phyloP scores from a whole-genome alignment of 2,329 filamentous ascomycete genomes.

The Trichoderma endophyticum region DNA sequence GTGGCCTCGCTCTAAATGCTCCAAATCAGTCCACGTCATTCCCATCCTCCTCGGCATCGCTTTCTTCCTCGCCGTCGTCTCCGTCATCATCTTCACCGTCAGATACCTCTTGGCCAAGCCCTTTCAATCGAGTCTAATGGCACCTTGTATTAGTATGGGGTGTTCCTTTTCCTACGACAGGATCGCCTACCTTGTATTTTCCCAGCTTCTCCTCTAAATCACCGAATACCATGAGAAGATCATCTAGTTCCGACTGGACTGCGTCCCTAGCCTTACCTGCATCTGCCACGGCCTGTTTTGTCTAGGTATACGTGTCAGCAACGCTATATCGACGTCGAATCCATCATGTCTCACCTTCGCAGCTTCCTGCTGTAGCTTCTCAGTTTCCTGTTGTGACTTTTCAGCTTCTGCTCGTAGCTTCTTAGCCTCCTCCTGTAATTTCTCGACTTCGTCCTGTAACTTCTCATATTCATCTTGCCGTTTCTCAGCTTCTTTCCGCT shows the following conservation, averaged over 20 bases:
- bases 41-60: conserved; percentile 29
- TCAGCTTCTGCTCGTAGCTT: conserved; percentile 30
- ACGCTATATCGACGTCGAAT: background rate
- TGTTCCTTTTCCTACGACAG: background rate
- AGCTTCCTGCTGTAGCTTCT: conserved; percentile 25
- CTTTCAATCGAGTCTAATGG: conserved; percentile 55
- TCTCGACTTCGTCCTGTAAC: conserved; percentile 23
- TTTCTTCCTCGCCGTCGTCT: conserved; percentile 43
- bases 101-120: conserved; percentile 67
- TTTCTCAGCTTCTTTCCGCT: conserved; percentile 23
- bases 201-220: conserved; percentile 75
- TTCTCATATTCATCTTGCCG: conserved; percentile 24
- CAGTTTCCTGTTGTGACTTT: conserved; percentile 21
- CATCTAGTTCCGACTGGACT: conserved; percentile 72
- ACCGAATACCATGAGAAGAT: conserved; percentile 75
- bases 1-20: background rate
- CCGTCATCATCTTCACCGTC: conserved; percentile 70
- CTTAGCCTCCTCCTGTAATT: conserved; percentile 1
- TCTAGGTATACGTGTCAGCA: conserved; percentile 24
- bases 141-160: background rate
- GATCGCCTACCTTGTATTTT: conserved; percentile 64
- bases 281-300: conserved; percentile 30
- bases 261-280: conserved; percentile 62
- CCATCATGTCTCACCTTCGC: conserved; percentile 26
- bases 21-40: background rate